Percentiles rank a stretch among this genome's conserved stretches.
Conservation (phyloP, 2,329 filamentous ascomycete genomes). For the Daldinia sp. region DNA sequence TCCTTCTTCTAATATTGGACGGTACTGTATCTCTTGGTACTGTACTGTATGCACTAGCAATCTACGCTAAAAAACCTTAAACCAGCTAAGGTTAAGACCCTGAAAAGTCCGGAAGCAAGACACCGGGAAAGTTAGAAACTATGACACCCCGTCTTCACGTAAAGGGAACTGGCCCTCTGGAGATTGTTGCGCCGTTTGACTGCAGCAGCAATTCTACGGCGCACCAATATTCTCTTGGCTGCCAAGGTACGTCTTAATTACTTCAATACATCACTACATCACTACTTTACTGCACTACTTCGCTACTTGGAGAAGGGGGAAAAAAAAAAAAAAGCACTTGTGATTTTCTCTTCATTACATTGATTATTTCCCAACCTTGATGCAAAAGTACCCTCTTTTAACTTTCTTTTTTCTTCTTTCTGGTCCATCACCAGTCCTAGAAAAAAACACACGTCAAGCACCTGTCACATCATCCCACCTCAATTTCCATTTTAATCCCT, state of each 20-base stretch:
- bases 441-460: slow-evolving; percentile 15
- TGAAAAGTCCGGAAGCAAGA: slow-evolving; percentile 34
- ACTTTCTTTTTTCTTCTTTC: slow-evolving; percentile 3
- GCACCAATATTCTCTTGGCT: slow-evolving; percentile 31
- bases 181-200: slow-evolving; percentile 35
- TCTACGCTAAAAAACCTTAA: slow-evolving; percentile 43
- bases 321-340: slow-evolving; percentile 8
- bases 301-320: too few species aligned
- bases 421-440: slow-evolving; percentile 5
- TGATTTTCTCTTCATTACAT: neutral
- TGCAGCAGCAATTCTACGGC: slow-evolving; percentile 25
- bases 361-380: neutral
- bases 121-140: slow-evolving; percentile 8
- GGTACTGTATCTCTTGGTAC: slow-evolving; percentile 35
- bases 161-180: slow-evolving; percentile 38
- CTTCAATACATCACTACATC: neutral
- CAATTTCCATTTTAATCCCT: slow-evolving; percentile 19
- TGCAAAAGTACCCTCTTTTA: slow-evolving; percentile 5
- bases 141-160: slow-evolving; percentile 43
- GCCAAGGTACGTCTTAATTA: slow-evolving; percentile 25
- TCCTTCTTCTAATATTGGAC: slow-evolving; percentile 22
- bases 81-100: slow-evolving; percentile 41
- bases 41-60: slow-evolving; percentile 29
- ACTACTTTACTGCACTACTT: too few species aligned
- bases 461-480: slow-evolving; percentile 28